Conservation (phyloP, 2,329 filamentous ascomycete species). For the Mariannaea elegans region DNA sequence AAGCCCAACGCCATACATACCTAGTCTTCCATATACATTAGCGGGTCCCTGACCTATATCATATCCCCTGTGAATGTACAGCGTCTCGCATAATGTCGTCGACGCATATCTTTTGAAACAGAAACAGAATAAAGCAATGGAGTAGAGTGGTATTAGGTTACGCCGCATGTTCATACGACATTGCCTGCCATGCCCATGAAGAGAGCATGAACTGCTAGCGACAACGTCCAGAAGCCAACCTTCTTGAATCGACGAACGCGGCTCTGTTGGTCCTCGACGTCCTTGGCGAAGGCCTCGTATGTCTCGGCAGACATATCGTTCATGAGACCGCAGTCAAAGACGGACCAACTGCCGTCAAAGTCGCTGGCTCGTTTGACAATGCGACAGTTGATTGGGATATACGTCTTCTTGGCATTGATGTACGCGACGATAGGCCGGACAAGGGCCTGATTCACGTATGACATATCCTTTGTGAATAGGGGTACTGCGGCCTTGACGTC, state of each 20-base stretch:
- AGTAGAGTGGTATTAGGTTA: constrained; percentile 20
- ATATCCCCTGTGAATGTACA: constrained; percentile 24
- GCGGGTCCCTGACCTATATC: constrained; percentile 12
- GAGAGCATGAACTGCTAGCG: constrained; percentile 89
- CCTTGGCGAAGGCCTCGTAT: constrained; percentile 91
- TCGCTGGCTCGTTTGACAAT: constrained; percentile 89
- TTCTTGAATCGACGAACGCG: constrained; percentile 90
- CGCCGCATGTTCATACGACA: constrained; percentile 54
- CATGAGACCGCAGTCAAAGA: constrained; percentile 93
- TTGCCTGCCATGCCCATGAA: constrained; percentile 96
- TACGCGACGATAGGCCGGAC: constrained; percentile 97
- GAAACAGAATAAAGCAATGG: constrained; percentile 10
- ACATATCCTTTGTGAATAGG: constrained; percentile 89
- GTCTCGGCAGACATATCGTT: constrained; percentile 93
- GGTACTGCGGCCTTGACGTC: constrained; percentile 93
- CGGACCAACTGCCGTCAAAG: constrained; percentile 95
- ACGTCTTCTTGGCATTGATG: constrained; percentile 94
- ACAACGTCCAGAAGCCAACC: constrained; percentile 95
- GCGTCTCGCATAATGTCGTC: constrained; percentile 20
- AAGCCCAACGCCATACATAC: constrained; percentile 29
- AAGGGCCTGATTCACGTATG: constrained; percentile 95
- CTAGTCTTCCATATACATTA: constrained; percentile 25
- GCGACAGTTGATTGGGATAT: constrained; percentile 93
- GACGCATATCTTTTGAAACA: constrained; percentile 9
- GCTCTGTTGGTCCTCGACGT: constrained; percentile 89